Evolutionary conservation across 441 rosid genomes (phyloP).

Genomic region (Croton laevigatus): DNA sequence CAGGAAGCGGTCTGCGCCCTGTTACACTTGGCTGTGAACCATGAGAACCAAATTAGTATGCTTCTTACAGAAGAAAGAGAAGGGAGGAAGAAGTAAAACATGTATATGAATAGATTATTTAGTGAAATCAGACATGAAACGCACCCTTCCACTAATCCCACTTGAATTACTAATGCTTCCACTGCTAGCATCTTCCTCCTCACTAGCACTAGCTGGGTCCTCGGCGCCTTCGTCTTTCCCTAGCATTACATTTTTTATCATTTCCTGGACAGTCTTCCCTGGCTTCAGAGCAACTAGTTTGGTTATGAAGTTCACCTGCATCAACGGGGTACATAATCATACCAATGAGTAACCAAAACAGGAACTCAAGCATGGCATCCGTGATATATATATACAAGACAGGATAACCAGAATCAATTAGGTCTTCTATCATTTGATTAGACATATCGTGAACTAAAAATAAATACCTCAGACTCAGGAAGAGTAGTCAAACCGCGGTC

Average conservation of each 20-base stretch:
- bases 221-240: conserved; percentile 97
- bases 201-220: conserved; percentile 31
- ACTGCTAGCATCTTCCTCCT: conserved; percentile 34
- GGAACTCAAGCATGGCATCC: neutral
- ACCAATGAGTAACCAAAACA: conserved; percentile 3
- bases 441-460: conserved; percentile 9
- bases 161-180: conserved; percentile 28
- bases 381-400: neutral
- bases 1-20: conserved; percentile 81
- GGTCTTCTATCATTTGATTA: conserved; percentile 1
- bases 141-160: conserved; percentile 77
- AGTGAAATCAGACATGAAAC: conserved; percentile 23
- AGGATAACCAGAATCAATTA: conserved; percentile 8
- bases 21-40: conserved; percentile 65
- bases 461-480: conserved; percentile 85
- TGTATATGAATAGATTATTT: neutral
- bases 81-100: neutral
- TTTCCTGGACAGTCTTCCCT: conserved; percentile 68
- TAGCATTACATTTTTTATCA: conserved; percentile 86
- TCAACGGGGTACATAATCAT: conserved; percentile 8
- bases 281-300: conserved; percentile 90
- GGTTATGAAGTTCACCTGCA: conserved; percentile 88
- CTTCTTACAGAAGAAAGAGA: neutral
- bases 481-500: conserved; percentile 89
- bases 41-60: conserved; percentile 24